phyloP scores from a whole-genome alignment of 495 filamentous ascomycete genomes.

The Bombardia bombarda region DNA sequence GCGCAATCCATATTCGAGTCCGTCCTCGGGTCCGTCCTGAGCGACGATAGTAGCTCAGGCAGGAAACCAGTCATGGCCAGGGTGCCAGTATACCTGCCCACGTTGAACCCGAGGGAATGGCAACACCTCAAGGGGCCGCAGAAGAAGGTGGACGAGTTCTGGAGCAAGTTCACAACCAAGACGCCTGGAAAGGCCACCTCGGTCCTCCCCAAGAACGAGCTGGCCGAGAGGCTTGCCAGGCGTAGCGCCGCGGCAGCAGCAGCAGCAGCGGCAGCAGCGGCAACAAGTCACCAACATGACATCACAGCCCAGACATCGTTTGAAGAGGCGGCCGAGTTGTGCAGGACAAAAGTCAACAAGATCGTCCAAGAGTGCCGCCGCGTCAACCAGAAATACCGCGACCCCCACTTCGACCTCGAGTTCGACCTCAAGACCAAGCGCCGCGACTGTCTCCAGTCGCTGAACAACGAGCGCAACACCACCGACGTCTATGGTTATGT shows the following conservation, averaged over 20 bases:
- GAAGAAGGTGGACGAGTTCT: conserved; percentile 66
- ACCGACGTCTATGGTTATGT: too few relatives aligned
- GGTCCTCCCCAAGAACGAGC: conserved; percentile 65
- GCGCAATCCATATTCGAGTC: too few relatives aligned
- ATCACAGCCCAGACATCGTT: conserved; percentile 56
- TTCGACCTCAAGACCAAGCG: conserved; percentile 58
- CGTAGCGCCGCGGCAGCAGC: conserved; percentile 38
- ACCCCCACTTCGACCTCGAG: conserved; percentile 84
- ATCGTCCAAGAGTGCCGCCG: conserved; percentile 77
- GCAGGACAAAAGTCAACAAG: conserved; percentile 65
- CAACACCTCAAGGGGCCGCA: too few relatives aligned
- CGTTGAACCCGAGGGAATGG: not conserved
- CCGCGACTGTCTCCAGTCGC: conserved; percentile 56
- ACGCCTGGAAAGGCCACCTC: conserved; percentile 55
- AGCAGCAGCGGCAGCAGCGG: conserved; percentile 4
- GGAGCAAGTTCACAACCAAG: conserved; percentile 66
- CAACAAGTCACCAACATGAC: too few relatives aligned
- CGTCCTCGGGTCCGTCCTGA: too few relatives aligned
- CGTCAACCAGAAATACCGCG: conserved; percentile 84
- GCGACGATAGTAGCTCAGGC: too few relatives aligned
- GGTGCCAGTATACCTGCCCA: conserved; percentile 9
- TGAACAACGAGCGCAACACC: conserved; percentile 30
- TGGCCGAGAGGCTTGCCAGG: conserved; percentile 57
- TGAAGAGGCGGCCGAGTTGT: conserved; percentile 62
- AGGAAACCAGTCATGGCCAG: conserved; percentile 11